A percentile compares a stretch with the other conserved stretches of the same genome.
phyloP scores from a whole-genome alignment of 768 basidiomycete genomes.

The Royoungia palumana region DNA sequence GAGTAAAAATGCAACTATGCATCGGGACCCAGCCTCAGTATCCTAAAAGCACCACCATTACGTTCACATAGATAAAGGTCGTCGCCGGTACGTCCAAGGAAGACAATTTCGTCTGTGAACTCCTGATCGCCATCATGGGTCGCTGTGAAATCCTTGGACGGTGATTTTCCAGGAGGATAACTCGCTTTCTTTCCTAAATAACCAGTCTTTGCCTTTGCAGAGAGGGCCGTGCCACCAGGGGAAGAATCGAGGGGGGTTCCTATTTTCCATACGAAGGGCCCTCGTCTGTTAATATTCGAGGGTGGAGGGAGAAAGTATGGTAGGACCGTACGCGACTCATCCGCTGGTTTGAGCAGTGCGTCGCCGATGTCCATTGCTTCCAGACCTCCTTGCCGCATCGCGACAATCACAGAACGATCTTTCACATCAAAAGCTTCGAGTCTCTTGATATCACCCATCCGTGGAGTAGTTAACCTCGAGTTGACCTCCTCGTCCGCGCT shows the following conservation, averaged over 20 bases:
- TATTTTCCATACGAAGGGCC: conserved; percentile 80
- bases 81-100: conserved; percentile 72
- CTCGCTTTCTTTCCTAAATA: conserved; percentile 50
- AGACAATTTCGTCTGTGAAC: conserved; percentile 71
- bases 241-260: conserved; percentile 61
- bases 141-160: conserved; percentile 47
- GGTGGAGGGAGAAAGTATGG: conserved; percentile 66
- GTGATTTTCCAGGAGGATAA: conserved; percentile 45
- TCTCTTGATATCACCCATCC: conserved; percentile 80
- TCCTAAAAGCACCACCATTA: conserved; percentile 67
- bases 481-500: conserved; percentile 58
- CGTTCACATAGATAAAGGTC: conserved; percentile 82
- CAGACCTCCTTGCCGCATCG: conserved; percentile 82
- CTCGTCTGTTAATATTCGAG: conserved; percentile 63
- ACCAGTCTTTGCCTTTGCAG: conserved; percentile 39
- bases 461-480: conserved; percentile 33
- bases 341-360: conserved; percentile 74
- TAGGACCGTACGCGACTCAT: conserved; percentile 69
- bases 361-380: conserved; percentile 80
- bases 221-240: conserved; percentile 37
- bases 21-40: conserved; percentile 61
- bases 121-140: conserved; percentile 47
- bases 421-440: conserved; percentile 79
- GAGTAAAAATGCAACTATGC: conserved; percentile 9
- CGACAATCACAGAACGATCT: conserved; percentile 74